Evolutionary conservation across 768 basidiomycete genomes (phyloP).

Genomic region (Crepidotus variabilis): DNA sequence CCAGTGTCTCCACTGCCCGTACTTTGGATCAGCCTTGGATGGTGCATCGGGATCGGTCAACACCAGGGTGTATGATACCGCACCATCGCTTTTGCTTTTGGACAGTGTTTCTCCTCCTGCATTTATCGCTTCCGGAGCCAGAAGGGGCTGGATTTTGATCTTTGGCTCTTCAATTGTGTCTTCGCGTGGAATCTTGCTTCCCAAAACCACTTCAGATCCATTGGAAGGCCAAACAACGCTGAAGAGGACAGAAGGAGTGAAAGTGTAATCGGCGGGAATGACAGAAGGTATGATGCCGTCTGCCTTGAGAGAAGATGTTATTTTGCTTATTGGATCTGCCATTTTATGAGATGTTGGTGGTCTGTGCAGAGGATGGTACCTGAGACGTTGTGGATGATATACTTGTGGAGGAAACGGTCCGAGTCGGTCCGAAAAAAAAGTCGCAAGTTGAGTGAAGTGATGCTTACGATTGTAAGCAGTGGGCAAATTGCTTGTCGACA

Average conservation of each 20-base stretch:
- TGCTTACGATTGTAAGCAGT: no score
- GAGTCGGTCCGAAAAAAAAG: neutral
- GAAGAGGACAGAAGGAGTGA: constrained; percentile 39
- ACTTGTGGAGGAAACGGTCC: neutral
- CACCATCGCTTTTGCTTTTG: constrained; percentile 11
- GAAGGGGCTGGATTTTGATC: constrained; percentile 42
- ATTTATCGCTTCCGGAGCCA: constrained; percentile 15
- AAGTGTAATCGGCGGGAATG: constrained; percentile 30
- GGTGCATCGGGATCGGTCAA: constrained; percentile 62
- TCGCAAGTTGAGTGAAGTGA: no score
- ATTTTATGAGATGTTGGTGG: constrained; percentile 7
- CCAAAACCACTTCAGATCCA: constrained; percentile 24
- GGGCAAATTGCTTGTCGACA: no score
- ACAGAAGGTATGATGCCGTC: constrained; percentile 45
- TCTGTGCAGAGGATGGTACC: neutral
- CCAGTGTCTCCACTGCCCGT: constrained; percentile 55
- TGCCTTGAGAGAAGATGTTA: constrained; percentile 29
- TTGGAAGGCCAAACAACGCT: constrained; percentile 38
- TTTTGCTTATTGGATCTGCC: constrained; percentile 29
- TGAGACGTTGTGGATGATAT: neutral
- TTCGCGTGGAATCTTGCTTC: constrained; percentile 25
- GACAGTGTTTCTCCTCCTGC: constrained; percentile 20
- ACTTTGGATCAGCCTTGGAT: constrained; percentile 43
- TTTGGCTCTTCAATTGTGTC: constrained; percentile 47
- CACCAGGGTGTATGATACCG: constrained; percentile 46